These are phyloP conservation scores for Umbelopsis ramanniana DNA, from an alignment of 192 early-diverging fungal genomes.

Conservation along the genomic window DNA sequence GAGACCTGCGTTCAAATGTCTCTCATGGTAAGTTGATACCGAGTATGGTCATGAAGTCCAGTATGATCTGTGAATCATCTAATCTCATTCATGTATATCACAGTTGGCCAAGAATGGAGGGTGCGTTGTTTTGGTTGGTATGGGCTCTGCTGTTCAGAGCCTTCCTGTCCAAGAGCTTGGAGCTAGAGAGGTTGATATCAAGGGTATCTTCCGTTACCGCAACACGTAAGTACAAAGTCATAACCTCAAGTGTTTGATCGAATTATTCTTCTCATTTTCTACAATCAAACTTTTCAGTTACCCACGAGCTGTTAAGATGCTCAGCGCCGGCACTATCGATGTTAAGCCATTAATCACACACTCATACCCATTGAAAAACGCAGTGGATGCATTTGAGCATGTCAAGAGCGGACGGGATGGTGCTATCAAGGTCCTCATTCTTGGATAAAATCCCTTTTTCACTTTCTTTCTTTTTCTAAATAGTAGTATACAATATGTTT, in stretches of 20 bases:
- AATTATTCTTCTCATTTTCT: background rate
- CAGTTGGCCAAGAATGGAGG: slow-evolving; percentile 44
- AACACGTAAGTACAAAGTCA: slow-evolving; percentile 29
- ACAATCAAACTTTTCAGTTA: slow-evolving; percentile 23
- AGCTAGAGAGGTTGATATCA: slow-evolving; percentile 44
- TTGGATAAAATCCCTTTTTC: slow-evolving; percentile 2
- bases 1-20: slow-evolving; percentile 49
- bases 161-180: slow-evolving; percentile 41
- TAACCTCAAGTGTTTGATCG: background rate
- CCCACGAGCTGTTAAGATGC: slow-evolving; percentile 40
- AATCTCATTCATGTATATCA: no score
- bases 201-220: slow-evolving; percentile 46
- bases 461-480: background rate
- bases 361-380: slow-evolving; percentile 40
- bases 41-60: background rate
- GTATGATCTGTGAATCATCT: no score
- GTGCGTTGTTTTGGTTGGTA: slow-evolving; percentile 45
- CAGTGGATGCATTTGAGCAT: slow-evolving; percentile 46
- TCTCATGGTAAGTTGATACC: slow-evolving; percentile 34
- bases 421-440: slow-evolving; percentile 48
- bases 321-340: slow-evolving; percentile 42
- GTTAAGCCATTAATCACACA: slow-evolving; percentile 48
- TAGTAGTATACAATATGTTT: slow-evolving; percentile 3
- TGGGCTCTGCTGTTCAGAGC: slow-evolving; percentile 41
- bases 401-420: slow-evolving; percentile 38